These are phyloP conservation scores for Adansonia rubrostipa DNA, from an alignment of 441 rosid genomes.

Conservation along the genomic window DNA sequence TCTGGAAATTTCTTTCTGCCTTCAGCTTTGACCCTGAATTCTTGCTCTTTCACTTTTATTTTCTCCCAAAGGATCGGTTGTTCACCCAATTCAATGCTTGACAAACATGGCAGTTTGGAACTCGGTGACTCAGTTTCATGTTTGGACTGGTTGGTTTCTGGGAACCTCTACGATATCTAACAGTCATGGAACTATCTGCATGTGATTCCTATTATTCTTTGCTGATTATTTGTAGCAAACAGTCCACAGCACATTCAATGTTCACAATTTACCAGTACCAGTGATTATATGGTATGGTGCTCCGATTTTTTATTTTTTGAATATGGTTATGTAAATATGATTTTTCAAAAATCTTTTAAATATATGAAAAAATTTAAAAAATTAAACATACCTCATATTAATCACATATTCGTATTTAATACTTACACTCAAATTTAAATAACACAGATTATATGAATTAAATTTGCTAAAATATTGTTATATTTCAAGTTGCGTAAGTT, in stretches of 20 bases:
- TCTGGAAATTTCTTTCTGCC: background rate
- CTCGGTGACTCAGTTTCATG: background rate
- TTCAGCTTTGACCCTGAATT: background rate
- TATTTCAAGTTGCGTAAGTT: too few relatives aligned
- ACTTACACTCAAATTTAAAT: too few relatives aligned
- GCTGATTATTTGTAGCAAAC: background rate
- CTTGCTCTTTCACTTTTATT: background rate
- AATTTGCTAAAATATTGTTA: too few relatives aligned
- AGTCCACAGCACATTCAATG: slow-evolving; percentile 14
- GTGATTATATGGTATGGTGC: background rate
- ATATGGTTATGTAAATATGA: too few relatives aligned
- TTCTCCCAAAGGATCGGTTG: background rate
- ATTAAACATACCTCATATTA: too few relatives aligned
- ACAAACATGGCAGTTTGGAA: background rate
- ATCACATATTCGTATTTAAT: too few relatives aligned
- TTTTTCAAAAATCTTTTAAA: too few relatives aligned
- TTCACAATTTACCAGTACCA: background rate
- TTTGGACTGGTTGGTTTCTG: slow-evolving; percentile 33
- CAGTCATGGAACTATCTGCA: background rate
- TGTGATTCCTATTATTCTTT: background rate
- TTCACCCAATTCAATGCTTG: background rate
- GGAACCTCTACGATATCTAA: slow-evolving; percentile 10
- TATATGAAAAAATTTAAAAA: too few relatives aligned
- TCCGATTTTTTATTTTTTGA: too few relatives aligned
- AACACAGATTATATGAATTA: too few relatives aligned